These are phyloP conservation scores for Tylopilus cervinicoccineus DNA, from an alignment of 768 basidiomycete genomes.

Conservation along the genomic window DNA sequence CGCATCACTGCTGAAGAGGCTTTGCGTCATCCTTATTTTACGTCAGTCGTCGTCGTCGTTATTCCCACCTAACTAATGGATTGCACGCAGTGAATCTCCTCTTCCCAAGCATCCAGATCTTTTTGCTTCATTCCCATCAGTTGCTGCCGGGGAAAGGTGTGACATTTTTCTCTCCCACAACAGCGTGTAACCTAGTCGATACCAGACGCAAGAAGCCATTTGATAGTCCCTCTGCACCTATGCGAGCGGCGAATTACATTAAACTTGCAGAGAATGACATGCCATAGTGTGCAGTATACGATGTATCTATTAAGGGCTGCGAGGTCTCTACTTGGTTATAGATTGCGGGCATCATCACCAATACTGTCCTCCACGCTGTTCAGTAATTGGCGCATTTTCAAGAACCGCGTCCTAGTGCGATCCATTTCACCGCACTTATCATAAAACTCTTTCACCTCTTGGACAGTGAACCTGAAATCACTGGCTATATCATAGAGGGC, in stretches of 20 bases:
- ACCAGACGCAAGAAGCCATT: constrained; percentile 71
- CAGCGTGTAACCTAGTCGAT: constrained; percentile 8
- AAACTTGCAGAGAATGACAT: constrained; percentile 62
- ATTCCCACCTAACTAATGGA: constrained; percentile 1
- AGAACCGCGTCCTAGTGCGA: constrained; percentile 60
- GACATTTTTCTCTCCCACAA: constrained; percentile 16
- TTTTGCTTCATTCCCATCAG: constrained; percentile 93
- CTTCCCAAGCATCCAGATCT: constrained; percentile 94
- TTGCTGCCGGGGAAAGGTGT: constrained; percentile 94
- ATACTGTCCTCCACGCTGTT: constrained; percentile 22
- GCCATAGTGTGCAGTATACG: constrained; percentile 14
- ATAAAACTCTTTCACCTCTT: constrained; percentile 77
- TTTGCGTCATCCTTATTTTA: constrained; percentile 87
- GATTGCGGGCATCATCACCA: not conserved
- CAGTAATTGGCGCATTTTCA: constrained; percentile 55
- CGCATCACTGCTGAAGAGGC: constrained; percentile 91
- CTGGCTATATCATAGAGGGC: constrained; percentile 61
- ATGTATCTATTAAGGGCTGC: constrained; percentile 1
- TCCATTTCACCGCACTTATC: constrained; percentile 70
- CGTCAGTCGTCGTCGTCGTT: constrained; percentile 37
- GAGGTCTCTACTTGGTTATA: constrained; percentile 2
- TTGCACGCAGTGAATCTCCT: constrained; percentile 72
- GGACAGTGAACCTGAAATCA: constrained; percentile 66
- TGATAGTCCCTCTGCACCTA: constrained; percentile 77
- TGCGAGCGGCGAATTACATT: constrained; percentile 65